Percentiles rank a stretch among this genome's conserved stretches.
These are phyloP conservation scores for Pleurotus tuoliensis DNA, from an alignment of 768 basidiomycete genomes.

Conservation along the genomic window DNA sequence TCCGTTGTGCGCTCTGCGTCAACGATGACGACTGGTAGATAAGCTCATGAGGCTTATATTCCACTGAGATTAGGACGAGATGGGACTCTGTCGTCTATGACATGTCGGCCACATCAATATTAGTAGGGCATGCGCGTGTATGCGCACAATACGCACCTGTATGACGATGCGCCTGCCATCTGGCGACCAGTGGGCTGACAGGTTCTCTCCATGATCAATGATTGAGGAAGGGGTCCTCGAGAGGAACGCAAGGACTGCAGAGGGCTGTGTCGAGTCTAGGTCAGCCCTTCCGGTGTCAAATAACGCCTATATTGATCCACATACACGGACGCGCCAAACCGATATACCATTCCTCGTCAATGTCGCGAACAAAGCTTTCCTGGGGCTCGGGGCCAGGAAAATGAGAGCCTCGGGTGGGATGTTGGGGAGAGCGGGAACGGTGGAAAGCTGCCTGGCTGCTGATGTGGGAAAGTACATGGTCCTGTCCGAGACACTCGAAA, in stretches of 20 bases:
- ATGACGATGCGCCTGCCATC: conserved; percentile 79
- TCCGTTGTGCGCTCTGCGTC: conserved; percentile 53
- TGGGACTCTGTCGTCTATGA: conserved; percentile 77
- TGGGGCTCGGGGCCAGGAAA: conserved; percentile 57
- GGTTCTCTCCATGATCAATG: conserved; percentile 79
- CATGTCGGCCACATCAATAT: neutral
- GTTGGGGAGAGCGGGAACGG: conserved; percentile 65
- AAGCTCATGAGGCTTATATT: conserved; percentile 48
- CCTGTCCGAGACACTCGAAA: neutral
- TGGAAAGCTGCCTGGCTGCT: conserved; percentile 69
- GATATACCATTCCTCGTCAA: conserved; percentile 69
- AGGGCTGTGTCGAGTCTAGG: conserved; percentile 45
- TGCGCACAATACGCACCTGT: conserved; percentile 47
- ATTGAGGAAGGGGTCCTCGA: conserved; percentile 76
- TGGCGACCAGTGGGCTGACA: conserved; percentile 73
- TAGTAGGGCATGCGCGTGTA: neutral
- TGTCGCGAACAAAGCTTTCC: conserved; percentile 75
- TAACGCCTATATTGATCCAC: conserved; percentile 19
- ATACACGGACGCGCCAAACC: conserved; percentile 79
- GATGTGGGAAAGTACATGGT: conserved; percentile 85
- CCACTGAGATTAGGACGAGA: conserved; percentile 70
- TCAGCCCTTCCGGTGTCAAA: neutral
- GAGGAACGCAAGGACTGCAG: conserved; percentile 66
- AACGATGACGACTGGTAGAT: conserved; percentile 54
- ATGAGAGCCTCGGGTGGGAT: conserved; percentile 55